phyloP scores from a whole-genome alignment of 805 yeast genomes.

The Candida maesae region DNA sequence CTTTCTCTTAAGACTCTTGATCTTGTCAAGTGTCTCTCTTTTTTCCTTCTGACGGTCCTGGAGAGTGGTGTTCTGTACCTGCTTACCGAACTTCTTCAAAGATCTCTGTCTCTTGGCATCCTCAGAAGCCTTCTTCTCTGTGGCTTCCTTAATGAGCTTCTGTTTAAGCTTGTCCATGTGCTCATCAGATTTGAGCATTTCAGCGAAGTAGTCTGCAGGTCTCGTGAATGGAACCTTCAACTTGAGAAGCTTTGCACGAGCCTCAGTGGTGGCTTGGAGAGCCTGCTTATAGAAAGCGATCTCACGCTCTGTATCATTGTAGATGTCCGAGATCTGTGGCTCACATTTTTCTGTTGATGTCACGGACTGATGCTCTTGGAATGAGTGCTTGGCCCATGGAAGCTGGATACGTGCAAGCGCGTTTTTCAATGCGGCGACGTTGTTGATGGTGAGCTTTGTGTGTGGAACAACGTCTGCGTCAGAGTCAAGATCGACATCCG shows the following conservation, averaged over 20 bases:
- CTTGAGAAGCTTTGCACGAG: constrained; percentile 59
- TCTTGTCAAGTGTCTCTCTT: constrained; percentile 83
- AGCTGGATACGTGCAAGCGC: constrained; percentile 63
- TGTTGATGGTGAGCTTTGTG: constrained; percentile 85
- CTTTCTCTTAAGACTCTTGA: constrained; percentile 87
- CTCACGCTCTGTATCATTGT: constrained; percentile 95
- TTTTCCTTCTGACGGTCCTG: constrained; percentile 93
- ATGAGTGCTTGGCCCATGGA: constrained; percentile 57
- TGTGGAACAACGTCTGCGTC: constrained; percentile 94
- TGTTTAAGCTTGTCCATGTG: constrained; percentile 93
- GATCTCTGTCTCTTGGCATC: constrained; percentile 94
- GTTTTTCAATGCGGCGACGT: constrained; percentile 75
- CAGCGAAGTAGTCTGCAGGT: constrained; percentile 96
- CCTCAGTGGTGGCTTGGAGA: constrained; percentile 73
- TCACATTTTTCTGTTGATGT: constrained; percentile 59
- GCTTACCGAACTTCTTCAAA: constrained; percentile 95
- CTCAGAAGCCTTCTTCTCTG: constrained; percentile 84
- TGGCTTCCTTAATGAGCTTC: constrained; percentile 74
- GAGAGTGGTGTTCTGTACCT: constrained; percentile 89
- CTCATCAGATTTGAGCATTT: constrained; percentile 96
- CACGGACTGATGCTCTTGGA: constrained; percentile 80
- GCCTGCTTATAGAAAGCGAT: constrained; percentile 94
- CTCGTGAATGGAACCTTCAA: constrained; percentile 84
- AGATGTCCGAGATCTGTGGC: constrained; percentile 73
- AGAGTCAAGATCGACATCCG: constrained; percentile 89